Evolutionary conservation across 1,284 basidiomycete species (phyloP).

Genomic region (Schizophyllum amplum): DNA sequence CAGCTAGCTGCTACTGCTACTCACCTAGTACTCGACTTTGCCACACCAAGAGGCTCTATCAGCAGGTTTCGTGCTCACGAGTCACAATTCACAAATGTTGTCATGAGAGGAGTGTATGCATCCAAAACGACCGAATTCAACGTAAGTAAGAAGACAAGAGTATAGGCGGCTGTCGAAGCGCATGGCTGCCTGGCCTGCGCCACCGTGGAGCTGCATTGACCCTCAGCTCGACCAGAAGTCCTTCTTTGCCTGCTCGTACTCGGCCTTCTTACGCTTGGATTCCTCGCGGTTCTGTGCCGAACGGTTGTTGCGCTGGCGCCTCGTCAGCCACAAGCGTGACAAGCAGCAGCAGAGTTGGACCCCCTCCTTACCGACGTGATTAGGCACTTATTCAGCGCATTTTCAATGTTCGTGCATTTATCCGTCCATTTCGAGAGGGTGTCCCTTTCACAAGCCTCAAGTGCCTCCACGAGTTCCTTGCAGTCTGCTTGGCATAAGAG

Average conservation of each 20-base stretch:
- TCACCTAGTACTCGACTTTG: too few species aligned
- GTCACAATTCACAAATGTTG: neutral
- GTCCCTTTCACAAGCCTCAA: constrained; percentile 57
- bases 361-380: neutral
- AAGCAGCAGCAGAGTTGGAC: neutral
- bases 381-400: constrained; percentile 67
- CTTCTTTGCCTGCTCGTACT: constrained; percentile 51
- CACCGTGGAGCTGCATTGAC: neutral
- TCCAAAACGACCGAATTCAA: neutral
- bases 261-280: constrained; percentile 52
- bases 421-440: constrained; percentile 58
- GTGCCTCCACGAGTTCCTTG: constrained; percentile 65
- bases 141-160: neutral
- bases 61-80: too few species aligned
- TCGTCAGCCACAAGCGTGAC: neutral
- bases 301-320: neutral
- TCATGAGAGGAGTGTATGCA: neutral
- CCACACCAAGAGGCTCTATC: too few species aligned
- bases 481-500: constrained; percentile 38
- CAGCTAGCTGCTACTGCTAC: too few species aligned
- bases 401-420: constrained; percentile 67
- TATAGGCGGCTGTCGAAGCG: neutral
- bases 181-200: neutral
- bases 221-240: constrained; percentile 33
- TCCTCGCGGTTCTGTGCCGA: neutral